phyloP scores from a whole-genome alignment of 352 stramenopile species.

The Phytophthora citricola region DNA sequence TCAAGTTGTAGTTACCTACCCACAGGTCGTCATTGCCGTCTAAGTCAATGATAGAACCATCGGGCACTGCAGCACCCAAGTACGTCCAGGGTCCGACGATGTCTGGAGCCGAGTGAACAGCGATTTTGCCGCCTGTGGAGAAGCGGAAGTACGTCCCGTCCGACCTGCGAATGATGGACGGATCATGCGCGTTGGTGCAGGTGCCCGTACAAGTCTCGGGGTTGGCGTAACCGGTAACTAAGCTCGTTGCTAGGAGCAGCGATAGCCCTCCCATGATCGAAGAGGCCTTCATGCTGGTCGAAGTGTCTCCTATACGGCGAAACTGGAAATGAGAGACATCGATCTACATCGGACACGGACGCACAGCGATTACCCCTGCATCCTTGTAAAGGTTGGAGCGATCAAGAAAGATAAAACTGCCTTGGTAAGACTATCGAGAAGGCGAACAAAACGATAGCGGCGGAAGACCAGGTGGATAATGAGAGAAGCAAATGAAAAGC shows the following conservation, averaged over 20 bases:
- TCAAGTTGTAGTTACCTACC: constrained; percentile 10
- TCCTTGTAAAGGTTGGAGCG: constrained; percentile 17
- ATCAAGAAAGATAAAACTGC: too few species aligned
- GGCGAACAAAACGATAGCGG: constrained; percentile 1
- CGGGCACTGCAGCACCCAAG: constrained; percentile 45
- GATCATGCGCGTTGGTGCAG: constrained; percentile 52
- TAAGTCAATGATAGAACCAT: constrained; percentile 50
- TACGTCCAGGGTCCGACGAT: constrained; percentile 54
- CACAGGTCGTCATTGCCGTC: constrained; percentile 49
- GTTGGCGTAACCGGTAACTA: constrained; percentile 23
- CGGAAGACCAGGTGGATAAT: constrained; percentile 8
- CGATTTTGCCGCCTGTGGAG: constrained; percentile 54
- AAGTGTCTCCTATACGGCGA: constrained; percentile 10
- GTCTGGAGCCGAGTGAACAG: constrained; percentile 48
- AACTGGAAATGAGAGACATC: constrained; percentile 11
- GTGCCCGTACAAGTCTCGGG: constrained; percentile 29
- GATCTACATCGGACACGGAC: background rate
- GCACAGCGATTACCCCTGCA: constrained; percentile 14
- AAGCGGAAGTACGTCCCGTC: constrained; percentile 67
- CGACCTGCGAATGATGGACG: constrained; percentile 50
- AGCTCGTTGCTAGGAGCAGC: constrained; percentile 13
- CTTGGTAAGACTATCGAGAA: background rate
- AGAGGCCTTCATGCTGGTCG: constrained; percentile 13
- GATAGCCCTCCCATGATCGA: constrained; percentile 14
- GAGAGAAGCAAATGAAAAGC: background rate